Evolutionary conservation across 805 yeast genomes (phyloP).

Genomic region (Scheffersomyces amazonensis): DNA sequence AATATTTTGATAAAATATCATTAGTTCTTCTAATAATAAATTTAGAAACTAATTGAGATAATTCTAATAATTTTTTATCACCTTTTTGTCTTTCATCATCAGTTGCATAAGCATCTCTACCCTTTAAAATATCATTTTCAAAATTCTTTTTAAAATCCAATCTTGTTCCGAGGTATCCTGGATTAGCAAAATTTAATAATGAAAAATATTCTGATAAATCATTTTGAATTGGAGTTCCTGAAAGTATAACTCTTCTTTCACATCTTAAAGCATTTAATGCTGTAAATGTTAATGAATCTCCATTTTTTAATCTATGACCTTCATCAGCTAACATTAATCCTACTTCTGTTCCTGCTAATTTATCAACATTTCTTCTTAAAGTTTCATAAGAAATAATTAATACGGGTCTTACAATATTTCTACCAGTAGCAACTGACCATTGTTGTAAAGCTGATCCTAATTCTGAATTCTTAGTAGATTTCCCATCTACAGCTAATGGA

Average conservation of each 20-base stretch:
- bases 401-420: slow-evolving; percentile 89
- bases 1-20: slow-evolving; percentile 87
- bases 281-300: slow-evolving; percentile 87
- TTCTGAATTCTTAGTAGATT: slow-evolving; percentile 67
- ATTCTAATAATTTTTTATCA: slow-evolving; percentile 62
- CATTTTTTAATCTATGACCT: slow-evolving; percentile 52
- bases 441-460: slow-evolving; percentile 64
- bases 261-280: slow-evolving; percentile 83
- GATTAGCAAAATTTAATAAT: slow-evolving; percentile 86
- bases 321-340: slow-evolving; percentile 73
- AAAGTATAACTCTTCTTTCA: slow-evolving; percentile 82
- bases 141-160: slow-evolving; percentile 79
- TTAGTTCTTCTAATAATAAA: slow-evolving; percentile 94
- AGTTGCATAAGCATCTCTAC: slow-evolving; percentile 87
- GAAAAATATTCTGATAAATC: slow-evolving; percentile 94
- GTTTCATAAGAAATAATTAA: slow-evolving; percentile 94
- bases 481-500: slow-evolving; percentile 91
- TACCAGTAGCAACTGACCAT: slow-evolving; percentile 88
- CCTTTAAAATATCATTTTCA: slow-evolving; percentile 74
- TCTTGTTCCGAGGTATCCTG: slow-evolving; percentile 85
- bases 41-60: slow-evolving; percentile 75
- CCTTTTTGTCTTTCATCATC: slow-evolving; percentile 74
- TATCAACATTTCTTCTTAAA: slow-evolving; percentile 76
- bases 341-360: slow-evolving; percentile 70
- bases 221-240: slow-evolving; percentile 97